Base-by-base conservation (phyloP, 169 alveolate species). In the Plasmodium cynomolgi region DNA sequence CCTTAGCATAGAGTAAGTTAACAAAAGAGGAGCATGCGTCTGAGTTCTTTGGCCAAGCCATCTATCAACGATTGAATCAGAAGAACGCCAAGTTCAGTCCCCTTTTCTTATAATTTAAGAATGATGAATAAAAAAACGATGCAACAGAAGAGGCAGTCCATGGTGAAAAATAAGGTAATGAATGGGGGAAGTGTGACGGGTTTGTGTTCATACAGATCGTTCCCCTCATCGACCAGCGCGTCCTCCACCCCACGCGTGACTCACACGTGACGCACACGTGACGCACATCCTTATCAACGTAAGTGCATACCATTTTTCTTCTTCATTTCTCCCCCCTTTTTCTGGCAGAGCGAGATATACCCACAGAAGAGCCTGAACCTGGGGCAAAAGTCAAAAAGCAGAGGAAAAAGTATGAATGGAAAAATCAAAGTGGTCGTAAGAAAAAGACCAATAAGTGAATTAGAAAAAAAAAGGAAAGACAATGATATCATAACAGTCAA, bases 401-500 rank as follows among this genome's bases (percentile, higher is more conserved):
- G 92, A 71, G 33, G 56, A 0, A 91, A 91, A 82, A 54, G 29
- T 13, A 31, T 54, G 47, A 93, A 90, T 71, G 93, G 97, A 13
- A 92, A 96, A 58, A 96, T 96, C n/a, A 96, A 96, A 81, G 99
- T 99, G 5, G 98, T 98, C 26, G 99, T 98, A 1, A 96, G 99
- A 74, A 98, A 98, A 95, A 91, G 99, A 37, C 99, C 99, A 20
- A 97, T 98, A 73, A 98, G 97, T 91, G 97, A 97, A 26, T 96
- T 96, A 74, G 99, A 99, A 96, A 88, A 94, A 72, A 94, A 96
- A 31, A 97, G 98, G 84, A 98, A 97, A 56, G 99, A 99, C 71
- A 96, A 93, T 26, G 99, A 99, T 94, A 98, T 99, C 62, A 98
- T 99, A n/a, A 98, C 97, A 29, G 96, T 96, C 41, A 93, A 96